phyloP scores from a whole-genome alignment of 108 stramenopile species.

The Poteriospumella lacustris region DNA sequence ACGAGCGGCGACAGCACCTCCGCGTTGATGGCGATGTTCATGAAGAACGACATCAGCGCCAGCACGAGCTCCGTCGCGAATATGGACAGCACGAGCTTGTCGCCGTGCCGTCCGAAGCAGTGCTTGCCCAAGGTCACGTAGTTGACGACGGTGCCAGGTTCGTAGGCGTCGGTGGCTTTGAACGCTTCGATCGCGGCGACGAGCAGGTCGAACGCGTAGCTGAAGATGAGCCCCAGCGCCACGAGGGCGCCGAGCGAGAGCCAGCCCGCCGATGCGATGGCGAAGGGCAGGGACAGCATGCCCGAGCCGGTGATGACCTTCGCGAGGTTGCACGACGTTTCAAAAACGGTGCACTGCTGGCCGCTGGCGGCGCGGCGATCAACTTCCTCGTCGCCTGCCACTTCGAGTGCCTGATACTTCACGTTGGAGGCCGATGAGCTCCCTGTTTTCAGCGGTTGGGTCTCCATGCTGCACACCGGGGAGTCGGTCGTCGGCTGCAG shows the following conservation, averaged over 20 bases:
- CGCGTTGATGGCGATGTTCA: constrained; percentile 5
- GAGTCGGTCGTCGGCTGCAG: too few species aligned
- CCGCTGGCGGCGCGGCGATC: not conserved
- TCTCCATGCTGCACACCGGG: too few species aligned
- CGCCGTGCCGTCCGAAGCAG: not conserved
- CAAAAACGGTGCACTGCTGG: not conserved
- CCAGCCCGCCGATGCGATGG: not conserved
- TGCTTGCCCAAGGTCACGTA: not conserved
- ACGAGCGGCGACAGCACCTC: not conserved
- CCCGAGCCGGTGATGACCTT: not conserved
- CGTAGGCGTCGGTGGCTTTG: not conserved
- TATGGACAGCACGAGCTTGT: not conserved
- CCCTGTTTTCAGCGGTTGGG: too few species aligned
- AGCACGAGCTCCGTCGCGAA: not conserved
- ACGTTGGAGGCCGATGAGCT: too few species aligned
- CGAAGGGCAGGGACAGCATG: constrained; percentile 17
- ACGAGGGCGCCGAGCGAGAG: not conserved
- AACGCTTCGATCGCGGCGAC: not conserved
- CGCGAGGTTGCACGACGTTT: not conserved
- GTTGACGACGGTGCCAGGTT: not conserved
- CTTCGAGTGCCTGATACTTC: too few species aligned
- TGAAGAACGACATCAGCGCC: constrained; percentile 7
- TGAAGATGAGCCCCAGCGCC: not conserved
- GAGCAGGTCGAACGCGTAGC: not conserved
- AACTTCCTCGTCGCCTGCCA: too few species aligned